phyloP scores from a whole-genome alignment of 352 stramenopile species.

The Pythium phragmitis region DNA sequence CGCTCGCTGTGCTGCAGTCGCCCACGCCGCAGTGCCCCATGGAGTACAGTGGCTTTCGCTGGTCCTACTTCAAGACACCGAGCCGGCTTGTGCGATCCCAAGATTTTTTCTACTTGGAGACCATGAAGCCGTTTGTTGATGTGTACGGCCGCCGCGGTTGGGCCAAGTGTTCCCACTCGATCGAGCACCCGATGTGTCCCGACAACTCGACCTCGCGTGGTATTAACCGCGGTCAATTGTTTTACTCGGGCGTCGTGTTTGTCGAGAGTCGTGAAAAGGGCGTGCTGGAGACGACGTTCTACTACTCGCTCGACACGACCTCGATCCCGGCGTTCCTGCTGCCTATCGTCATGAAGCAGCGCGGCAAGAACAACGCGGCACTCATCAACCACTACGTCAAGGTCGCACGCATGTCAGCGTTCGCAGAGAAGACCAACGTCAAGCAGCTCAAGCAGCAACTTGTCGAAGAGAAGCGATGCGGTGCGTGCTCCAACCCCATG shows the following conservation, averaged over 20 bases:
- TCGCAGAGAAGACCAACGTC: slow-evolving; percentile 20
- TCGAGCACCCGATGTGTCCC: slow-evolving; percentile 60
- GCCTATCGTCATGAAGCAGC: slow-evolving; percentile 53
- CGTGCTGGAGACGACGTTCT: slow-evolving; percentile 57
- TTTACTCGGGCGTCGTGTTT: slow-evolving; percentile 70
- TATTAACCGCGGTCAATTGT: slow-evolving; percentile 54
- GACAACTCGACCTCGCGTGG: slow-evolving; percentile 38
- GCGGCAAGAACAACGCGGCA: slow-evolving; percentile 54
- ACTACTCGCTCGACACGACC: slow-evolving; percentile 47
- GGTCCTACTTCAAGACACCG: slow-evolving; percentile 65
- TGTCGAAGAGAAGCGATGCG: slow-evolving; percentile 55
- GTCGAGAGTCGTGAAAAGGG: slow-evolving; percentile 50
- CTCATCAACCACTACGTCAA: slow-evolving; percentile 77
- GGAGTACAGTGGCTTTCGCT: slow-evolving; percentile 63
- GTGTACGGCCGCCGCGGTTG: slow-evolving; percentile 57
- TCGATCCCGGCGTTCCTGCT: slow-evolving; percentile 51
- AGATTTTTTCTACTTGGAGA: slow-evolving; percentile 77
- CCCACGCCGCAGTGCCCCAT: slow-evolving; percentile 36
- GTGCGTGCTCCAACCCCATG: slow-evolving; percentile 57
- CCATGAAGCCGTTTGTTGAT: slow-evolving; percentile 66
- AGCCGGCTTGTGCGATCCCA: slow-evolving; percentile 56
- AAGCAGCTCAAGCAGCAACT: slow-evolving; percentile 40
- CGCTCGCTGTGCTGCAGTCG: slow-evolving; percentile 44
- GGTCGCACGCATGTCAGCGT: slow-evolving; percentile 39
- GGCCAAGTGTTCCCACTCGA: slow-evolving; percentile 70